Base-by-base conservation (phyloP, 1,284 basidiomycete genomes). In the Golubevia pallescens region DNA sequence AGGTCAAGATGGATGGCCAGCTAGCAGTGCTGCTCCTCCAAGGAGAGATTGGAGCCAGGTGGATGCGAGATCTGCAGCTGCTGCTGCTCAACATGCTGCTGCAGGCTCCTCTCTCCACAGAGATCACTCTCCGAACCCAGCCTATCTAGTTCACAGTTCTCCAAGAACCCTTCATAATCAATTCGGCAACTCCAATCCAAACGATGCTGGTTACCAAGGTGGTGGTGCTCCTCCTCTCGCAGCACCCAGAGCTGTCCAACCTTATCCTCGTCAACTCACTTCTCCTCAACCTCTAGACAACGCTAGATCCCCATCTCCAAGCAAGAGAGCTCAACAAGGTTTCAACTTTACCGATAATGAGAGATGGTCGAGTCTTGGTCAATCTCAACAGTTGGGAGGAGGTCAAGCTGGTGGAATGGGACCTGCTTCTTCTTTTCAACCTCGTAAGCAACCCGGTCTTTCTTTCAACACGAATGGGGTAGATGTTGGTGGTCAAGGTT, bases 321-420 rank as follows among this genome's bases (percentile, higher is more conserved):
- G 75, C 6, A 78, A 74, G 61, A 65, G 73, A 4, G 65, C 67
- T 34, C 74, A 72, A 72, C 28, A 28, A 28, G 71, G 68, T 57
- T 78, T 76, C 55, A 70, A 67, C 2, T 71, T 74, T 48, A 73
- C 74, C 16, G 73, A 75, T 58, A 67, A 70, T 60, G 77, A 80
- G 24, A 62, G 77, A 14, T 80, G 77, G 77, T 69, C 74, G 21
- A 74, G 76, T 32, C 42, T 48, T 13, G 42, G 42, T 48, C 42
- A 48, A 48, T 48, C 42, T 48, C 42, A 48, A 48, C 42, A 48
- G 42, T 13, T 48, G 42, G 13, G 16, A 16, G 42, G 13, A 13
- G 42, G 42, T 10, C 8, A 13, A 16, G 42, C 10, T 48, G 42
- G 42, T 48, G 42, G 13, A 13, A 16, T 10, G 8, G 42, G 13